Evolutionary conservation across 73 alveolate species (phyloP).

Genomic region (Paraurostyla sp.): DNA sequence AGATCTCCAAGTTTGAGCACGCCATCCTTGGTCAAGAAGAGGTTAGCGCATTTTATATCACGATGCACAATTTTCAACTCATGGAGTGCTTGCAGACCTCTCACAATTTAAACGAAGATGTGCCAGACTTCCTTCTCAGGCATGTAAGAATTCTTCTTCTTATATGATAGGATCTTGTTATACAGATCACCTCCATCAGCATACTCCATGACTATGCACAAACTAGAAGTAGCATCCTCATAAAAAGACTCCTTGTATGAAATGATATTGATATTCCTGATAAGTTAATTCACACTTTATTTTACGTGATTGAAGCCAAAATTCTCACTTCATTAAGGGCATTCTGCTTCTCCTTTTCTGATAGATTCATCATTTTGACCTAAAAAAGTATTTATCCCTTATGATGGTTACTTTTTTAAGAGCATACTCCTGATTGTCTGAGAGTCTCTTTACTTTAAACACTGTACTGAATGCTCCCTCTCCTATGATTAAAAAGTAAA

Average conservation of each 20-base stretch:
- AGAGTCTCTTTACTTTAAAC: constrained; percentile 74
- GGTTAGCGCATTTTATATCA: constrained; percentile 94
- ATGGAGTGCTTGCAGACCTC: constrained; percentile 91
- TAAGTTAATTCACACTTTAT: background rate
- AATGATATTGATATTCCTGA: constrained; percentile 64
- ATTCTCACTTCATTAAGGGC: constrained; percentile 87
- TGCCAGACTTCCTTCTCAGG: constrained; percentile 93
- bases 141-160: constrained; percentile 85
- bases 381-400: background rate
- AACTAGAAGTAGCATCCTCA: constrained; percentile 83
- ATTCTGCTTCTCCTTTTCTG: constrained; percentile 79
- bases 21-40: constrained; percentile 89
- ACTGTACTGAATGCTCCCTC: constrained; percentile 72
- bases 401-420: constrained; percentile 73
- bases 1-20: constrained; percentile 92
- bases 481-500: constrained; percentile 21
- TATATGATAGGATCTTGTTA: constrained; percentile 81
- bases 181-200: constrained; percentile 96
- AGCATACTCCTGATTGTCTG: constrained; percentile 79
- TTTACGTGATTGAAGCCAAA: constrained; percentile 71
- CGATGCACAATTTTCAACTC: constrained; percentile 93
- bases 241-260: constrained; percentile 88
- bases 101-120: constrained; percentile 82
- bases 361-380: constrained; percentile 51
- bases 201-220: constrained; percentile 96